A percentile compares a stretch with the other conserved stretches of the same genome.
Evolutionary conservation across 148 eudicot genomes (phyloP).

Genomic region (Simmondsia chinensis): DNA sequence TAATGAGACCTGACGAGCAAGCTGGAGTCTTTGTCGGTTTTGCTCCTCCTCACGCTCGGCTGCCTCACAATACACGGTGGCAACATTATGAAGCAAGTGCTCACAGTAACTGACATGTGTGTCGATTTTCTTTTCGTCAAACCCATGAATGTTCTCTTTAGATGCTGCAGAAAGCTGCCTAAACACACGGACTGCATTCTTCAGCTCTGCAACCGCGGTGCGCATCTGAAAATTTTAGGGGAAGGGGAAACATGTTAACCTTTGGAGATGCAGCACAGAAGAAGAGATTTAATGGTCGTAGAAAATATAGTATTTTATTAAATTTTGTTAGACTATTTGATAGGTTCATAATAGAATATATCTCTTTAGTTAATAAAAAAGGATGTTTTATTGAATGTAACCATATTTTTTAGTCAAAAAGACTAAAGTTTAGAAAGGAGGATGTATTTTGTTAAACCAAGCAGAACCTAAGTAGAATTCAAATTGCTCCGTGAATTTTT

Average conservation of each 20-base stretch:
- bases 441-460: too few relatives aligned
- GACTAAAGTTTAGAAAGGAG: too few relatives aligned
- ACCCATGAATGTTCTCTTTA: slow-evolving; percentile 75
- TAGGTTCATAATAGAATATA: too few relatives aligned
- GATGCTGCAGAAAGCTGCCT: slow-evolving; percentile 78
- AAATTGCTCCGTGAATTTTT: too few relatives aligned
- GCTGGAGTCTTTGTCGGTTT: slow-evolving; percentile 65
- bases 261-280: too few relatives aligned
- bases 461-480: too few relatives aligned
- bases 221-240: slow-evolving; percentile 46
- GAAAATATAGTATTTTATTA: too few relatives aligned
- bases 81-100: slow-evolving; percentile 77
- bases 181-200: slow-evolving; percentile 85
- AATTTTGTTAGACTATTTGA: too few relatives aligned
- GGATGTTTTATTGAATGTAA: too few relatives aligned
- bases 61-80: slow-evolving; percentile 76
- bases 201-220: slow-evolving; percentile 72
- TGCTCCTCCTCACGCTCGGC: slow-evolving; percentile 91
- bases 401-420: too few relatives aligned
- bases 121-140: slow-evolving; percentile 95
- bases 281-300: too few relatives aligned
- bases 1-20: slow-evolving; percentile 76
- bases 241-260: neutral
- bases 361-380: too few relatives aligned
- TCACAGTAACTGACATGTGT: slow-evolving; percentile 95